Evolutionary conservation across 2,329 filamentous ascomycete species (phyloP).

Genomic region (Fusarium zealandicum): DNA sequence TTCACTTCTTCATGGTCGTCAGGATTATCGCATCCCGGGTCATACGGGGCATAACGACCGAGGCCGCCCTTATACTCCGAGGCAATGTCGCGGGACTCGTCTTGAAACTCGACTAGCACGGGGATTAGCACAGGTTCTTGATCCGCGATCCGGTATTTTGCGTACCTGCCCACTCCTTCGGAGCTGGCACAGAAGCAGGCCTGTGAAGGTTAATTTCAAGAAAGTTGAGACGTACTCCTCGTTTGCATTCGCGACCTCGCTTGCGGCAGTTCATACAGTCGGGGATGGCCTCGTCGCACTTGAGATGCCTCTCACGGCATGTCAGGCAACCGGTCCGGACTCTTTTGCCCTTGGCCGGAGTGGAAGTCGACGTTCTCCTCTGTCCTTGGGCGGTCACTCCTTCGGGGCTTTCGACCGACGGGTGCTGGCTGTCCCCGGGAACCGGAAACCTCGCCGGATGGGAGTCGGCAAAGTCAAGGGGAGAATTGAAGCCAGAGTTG

Average conservation of each 20-base stretch:
- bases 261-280: constrained; percentile 83
- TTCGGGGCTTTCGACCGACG: constrained; percentile 17
- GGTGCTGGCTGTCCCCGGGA: constrained; percentile 15
- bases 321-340: constrained; percentile 91
- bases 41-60: constrained; percentile 68
- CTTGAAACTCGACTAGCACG: constrained; percentile 73
- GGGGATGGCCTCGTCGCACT: constrained; percentile 80
- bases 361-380: constrained; percentile 15
- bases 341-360: constrained; percentile 64
- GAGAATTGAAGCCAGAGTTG: constrained; percentile 3
- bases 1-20: not conserved
- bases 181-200: constrained; percentile 60
- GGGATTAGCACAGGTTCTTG: constrained; percentile 14
- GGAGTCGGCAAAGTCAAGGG: constrained; percentile 10
- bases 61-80: constrained; percentile 86
- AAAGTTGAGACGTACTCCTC: constrained; percentile 88
- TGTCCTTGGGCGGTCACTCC: constrained; percentile 19
- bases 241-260: constrained; percentile 83
- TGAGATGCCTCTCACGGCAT: constrained; percentile 86
- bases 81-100: constrained; percentile 89
- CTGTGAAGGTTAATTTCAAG: constrained; percentile 80
- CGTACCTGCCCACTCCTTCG: constrained; percentile 39
- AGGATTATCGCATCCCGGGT: not conserved
- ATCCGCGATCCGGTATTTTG: not conserved
- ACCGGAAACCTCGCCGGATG: constrained; percentile 6